phyloP scores from a whole-genome alignment of 495 filamentous ascomycete species.

The Ascobolus immersus region DNA sequence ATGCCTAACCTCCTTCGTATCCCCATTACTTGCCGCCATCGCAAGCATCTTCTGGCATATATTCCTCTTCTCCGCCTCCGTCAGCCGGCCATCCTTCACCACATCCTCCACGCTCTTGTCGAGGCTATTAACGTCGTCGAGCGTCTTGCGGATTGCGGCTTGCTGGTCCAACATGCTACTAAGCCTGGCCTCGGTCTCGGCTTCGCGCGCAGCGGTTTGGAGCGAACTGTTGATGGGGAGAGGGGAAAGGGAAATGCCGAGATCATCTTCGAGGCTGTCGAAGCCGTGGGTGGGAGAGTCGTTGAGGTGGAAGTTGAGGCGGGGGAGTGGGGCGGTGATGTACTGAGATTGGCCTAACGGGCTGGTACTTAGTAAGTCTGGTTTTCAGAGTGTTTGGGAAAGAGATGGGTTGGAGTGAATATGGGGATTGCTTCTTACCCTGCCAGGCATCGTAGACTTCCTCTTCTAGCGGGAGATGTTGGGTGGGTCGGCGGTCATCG shows the following conservation, averaged over 20 bases:
- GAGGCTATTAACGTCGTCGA: constrained; percentile 28
- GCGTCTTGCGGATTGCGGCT: constrained; percentile 37
- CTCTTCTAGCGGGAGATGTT: constrained; percentile 35
- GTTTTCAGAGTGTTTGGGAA: constrained; percentile 1
- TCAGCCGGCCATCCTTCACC: constrained; percentile 42
- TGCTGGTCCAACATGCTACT: constrained; percentile 94
- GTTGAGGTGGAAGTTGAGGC: constrained; percentile 48
- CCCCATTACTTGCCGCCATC: constrained; percentile 93
- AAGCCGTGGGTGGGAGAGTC: too few relatives aligned
- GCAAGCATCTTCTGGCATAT: constrained; percentile 66
- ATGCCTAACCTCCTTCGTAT: constrained; percentile 52
- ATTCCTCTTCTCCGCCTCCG: constrained; percentile 50
- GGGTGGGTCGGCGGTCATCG: constrained; percentile 47
- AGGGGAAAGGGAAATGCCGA: constrained; percentile 19
- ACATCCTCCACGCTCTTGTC: constrained; percentile 60
- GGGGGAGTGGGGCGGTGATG: constrained; percentile 57
- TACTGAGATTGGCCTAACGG: constrained; percentile 44
- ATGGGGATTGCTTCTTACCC: constrained; percentile 29
- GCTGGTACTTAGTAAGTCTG: neutral
- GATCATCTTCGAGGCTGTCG: constrained; percentile 27
- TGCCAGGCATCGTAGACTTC: constrained; percentile 99
- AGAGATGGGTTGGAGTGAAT: constrained; percentile 6
- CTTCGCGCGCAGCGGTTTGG: constrained; percentile 36
- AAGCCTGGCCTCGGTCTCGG: constrained; percentile 62
- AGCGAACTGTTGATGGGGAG: constrained; percentile 17